Evolutionary conservation across 1,284 basidiomycete genomes (phyloP), one percentile per base, ranked within the genome.

Genomic region (Microbotryum intermedium): DNA sequence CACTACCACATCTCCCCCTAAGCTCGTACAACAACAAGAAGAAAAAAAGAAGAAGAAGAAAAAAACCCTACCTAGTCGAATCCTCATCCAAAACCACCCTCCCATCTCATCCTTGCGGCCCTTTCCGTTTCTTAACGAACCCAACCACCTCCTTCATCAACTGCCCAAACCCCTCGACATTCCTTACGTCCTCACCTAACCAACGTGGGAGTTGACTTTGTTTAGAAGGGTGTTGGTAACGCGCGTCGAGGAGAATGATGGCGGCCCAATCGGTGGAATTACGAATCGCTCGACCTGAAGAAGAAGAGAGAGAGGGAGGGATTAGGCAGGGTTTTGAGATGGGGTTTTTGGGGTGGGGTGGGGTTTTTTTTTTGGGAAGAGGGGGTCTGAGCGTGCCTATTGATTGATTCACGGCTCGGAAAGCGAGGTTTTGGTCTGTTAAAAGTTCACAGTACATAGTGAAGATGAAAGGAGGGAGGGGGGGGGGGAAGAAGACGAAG

Each of bases 321-420:
- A n/a, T 30, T 26, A 42, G 29, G 16, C 18, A 43, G 29, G 13
- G n/a, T n/a, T n/a, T n/a, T n/a, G n/a, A n/a, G n/a, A n/a, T n/a
- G n/a, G n/a, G n/a, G n/a, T n/a, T n/a, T n/a, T n/a, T n/a, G n/a
- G n/a, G n/a, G n/a, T n/a, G n/a, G n/a, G n/a, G n/a, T n/a, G n/a
- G n/a, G n/a, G n/a, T n/a, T n/a, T n/a, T n/a, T n/a, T n/a, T n/a
- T n/a, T n/a, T n/a, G n/a, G n/a, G n/a, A n/a, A n/a, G n/a, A n/a
- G n/a, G n/a, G n/a, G n/a, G n/a, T n/a, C 25, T 50, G 39, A 11
- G 18, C 20, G 29, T 21, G 23, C 92, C 93, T 63, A 98, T 97
- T 58, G 88, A 91, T 74, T 98, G 94, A 76, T 98, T 98, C 47
- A 97, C 92, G 0, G 92, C 80, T 55, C 72, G 68, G 39, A 67